Evolutionary conservation across 805 yeast species (phyloP).

Genomic region (Cyberlindnera americana): DNA sequence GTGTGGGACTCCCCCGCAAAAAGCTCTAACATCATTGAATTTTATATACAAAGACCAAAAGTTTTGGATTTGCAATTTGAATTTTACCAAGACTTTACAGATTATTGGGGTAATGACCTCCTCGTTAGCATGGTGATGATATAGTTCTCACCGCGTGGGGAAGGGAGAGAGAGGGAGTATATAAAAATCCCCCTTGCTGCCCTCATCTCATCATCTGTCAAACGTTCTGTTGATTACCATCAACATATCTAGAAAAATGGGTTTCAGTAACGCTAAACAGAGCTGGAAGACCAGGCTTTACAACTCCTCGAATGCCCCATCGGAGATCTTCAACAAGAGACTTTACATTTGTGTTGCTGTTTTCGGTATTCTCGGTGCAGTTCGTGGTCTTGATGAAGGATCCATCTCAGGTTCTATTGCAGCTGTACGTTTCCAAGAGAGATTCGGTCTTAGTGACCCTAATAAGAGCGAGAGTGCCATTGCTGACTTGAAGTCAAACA

Average conservation of each 20-base stretch:
- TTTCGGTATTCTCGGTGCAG: slow-evolving; percentile 54
- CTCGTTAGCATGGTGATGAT: too few species aligned
- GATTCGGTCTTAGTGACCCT: slow-evolving; percentile 43
- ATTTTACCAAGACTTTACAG: neutral
- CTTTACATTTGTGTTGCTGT: slow-evolving; percentile 42
- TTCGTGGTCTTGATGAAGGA: slow-evolving; percentile 59
- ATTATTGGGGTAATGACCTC: neutral
- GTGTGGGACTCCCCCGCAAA: too few species aligned
- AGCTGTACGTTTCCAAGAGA: slow-evolving; percentile 37
- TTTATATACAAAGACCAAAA: too few species aligned
- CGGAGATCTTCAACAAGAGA: slow-evolving; percentile 43
- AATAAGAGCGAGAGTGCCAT: slow-evolving; percentile 30
- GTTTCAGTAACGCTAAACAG: neutral
- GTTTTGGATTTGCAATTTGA: neutral
- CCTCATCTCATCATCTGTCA: neutral
- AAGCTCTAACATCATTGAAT: too few species aligned
- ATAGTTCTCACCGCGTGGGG: too few species aligned
- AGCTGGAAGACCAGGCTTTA: slow-evolving; percentile 10
- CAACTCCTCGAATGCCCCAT: slow-evolving; percentile 29
- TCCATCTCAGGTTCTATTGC: slow-evolving; percentile 42
- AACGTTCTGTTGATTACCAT: too few species aligned
- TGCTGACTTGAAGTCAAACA: slow-evolving; percentile 47
- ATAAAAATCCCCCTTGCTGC: too few species aligned
- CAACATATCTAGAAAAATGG: neutral
- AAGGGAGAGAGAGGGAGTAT: too few species aligned